These are phyloP conservation scores for Dothideomycetes sp. DNA, from an alignment of 2,329 filamentous ascomycete genomes.

Conservation along the genomic window DNA sequence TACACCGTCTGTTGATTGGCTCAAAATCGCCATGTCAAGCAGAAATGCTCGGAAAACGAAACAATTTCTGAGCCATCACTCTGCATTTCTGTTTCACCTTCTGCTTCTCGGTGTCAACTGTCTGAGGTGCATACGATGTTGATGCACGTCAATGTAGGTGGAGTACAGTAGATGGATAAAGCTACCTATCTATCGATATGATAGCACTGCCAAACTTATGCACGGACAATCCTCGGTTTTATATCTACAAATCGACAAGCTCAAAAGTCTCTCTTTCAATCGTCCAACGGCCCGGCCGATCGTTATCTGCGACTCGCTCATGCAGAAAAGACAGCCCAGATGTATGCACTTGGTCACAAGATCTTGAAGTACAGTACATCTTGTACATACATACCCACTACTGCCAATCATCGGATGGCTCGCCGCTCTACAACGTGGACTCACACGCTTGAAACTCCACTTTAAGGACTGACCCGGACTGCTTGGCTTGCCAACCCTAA, in stretches of 20 bases:
- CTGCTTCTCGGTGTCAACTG: slow-evolving; percentile 9
- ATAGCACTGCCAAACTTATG: no score
- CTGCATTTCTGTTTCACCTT: slow-evolving; percentile 11
- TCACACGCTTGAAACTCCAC: background rate
- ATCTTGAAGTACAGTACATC: slow-evolving; percentile 3
- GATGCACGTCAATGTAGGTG: no score
- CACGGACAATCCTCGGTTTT: slow-evolving; percentile 11
- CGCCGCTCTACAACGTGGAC: no score
- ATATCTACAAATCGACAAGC: no score
- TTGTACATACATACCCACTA: no score
- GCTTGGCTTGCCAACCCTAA: background rate
- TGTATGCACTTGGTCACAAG: slow-evolving; percentile 6
- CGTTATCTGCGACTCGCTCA: slow-evolving; percentile 6
- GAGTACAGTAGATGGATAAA: no score
- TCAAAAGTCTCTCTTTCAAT: background rate
- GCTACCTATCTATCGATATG: no score
- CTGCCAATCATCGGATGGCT: no score
- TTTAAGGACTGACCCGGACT: background rate
- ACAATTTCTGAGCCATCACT: no score
- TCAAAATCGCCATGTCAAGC: no score
- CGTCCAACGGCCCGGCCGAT: slow-evolving; percentile 12
- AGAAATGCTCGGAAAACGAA: slow-evolving; percentile 10
- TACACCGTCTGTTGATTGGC: slow-evolving; percentile 3
- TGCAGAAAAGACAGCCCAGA: slow-evolving; percentile 6
- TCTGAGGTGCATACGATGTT: no score